Evolutionary conservation across 768 basidiomycete species (phyloP).

Genomic region (Mycena galopus): DNA sequence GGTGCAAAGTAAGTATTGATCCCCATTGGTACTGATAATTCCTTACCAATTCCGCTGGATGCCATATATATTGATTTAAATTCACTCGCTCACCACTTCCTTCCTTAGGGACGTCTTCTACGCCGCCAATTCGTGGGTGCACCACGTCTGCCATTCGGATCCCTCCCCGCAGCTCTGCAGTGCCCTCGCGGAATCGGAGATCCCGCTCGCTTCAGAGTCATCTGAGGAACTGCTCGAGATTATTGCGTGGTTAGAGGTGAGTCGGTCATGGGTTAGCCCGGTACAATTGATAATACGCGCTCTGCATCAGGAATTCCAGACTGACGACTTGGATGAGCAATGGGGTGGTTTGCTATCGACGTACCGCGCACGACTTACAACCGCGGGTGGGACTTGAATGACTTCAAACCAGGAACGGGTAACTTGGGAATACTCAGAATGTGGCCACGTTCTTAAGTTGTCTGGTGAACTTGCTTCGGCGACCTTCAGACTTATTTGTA

Average conservation of each 20-base stretch:
- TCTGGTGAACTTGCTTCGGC: no score
- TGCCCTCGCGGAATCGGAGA: slow-evolving; percentile 3
- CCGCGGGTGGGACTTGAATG: not conserved
- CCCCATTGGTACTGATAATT: not conserved
- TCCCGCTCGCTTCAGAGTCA: not conserved
- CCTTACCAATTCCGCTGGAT: not conserved
- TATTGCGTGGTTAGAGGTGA: slow-evolving; percentile 11
- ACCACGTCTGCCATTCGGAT: slow-evolving; percentile 4
- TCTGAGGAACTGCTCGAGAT: slow-evolving; percentile 6
- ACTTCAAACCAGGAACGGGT: not conserved
- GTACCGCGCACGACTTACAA: not conserved
- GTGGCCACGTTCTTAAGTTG: no score
- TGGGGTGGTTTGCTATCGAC: slow-evolving; percentile 1
- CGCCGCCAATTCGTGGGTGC: slow-evolving; percentile 8
- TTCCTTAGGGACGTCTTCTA: slow-evolving; percentile 13
- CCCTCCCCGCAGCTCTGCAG: slow-evolving; percentile 1
- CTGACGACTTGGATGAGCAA: not conserved
- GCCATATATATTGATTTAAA: not conserved
- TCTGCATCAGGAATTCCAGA: not conserved
- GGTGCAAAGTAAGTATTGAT: slow-evolving; percentile 2
- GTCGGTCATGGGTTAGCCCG: not conserved
- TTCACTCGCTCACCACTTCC: not conserved
- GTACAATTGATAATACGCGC: not conserved
- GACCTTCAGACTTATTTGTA: no score
- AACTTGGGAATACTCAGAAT: not conserved